phyloP scores from a whole-genome alignment of 2,329 filamentous ascomycete species.

The Colletotrichum sp. region DNA sequence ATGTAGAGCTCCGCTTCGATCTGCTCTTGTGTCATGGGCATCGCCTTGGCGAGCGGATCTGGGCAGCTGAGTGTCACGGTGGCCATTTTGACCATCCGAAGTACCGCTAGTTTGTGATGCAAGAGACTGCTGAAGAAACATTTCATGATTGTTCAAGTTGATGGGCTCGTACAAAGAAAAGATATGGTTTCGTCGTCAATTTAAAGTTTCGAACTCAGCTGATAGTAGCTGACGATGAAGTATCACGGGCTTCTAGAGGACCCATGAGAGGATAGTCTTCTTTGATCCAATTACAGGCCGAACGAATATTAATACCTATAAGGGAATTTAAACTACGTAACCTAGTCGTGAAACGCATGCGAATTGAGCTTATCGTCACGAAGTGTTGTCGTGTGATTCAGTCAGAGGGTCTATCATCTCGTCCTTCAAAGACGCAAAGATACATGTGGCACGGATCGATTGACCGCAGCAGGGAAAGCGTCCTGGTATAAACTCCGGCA shows the following conservation, averaged over 20 bases:
- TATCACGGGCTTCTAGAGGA: neutral
- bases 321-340: neutral
- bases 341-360: neutral
- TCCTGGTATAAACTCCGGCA: neutral
- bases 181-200: neutral
- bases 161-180: neutral
- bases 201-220: neutral
- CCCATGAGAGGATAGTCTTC: neutral
- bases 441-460: neutral
- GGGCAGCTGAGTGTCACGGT: neutral
- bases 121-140: neutral
- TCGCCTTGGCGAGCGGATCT: neutral
- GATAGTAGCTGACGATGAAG: neutral
- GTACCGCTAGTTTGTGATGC: neutral
- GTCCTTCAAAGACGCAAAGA: neutral
- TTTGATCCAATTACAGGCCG: neutral
- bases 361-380: neutral
- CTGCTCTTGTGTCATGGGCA: neutral
- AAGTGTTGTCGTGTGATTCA: neutral
- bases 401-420: neutral
- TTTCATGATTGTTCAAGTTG: neutral
- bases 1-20: neutral
- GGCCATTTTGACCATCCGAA: neutral
- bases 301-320: neutral
- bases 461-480: neutral